These are phyloP conservation scores for Lactifluus rugatus DNA, from an alignment of 768 basidiomycete species.

Conservation along the genomic window DNA sequence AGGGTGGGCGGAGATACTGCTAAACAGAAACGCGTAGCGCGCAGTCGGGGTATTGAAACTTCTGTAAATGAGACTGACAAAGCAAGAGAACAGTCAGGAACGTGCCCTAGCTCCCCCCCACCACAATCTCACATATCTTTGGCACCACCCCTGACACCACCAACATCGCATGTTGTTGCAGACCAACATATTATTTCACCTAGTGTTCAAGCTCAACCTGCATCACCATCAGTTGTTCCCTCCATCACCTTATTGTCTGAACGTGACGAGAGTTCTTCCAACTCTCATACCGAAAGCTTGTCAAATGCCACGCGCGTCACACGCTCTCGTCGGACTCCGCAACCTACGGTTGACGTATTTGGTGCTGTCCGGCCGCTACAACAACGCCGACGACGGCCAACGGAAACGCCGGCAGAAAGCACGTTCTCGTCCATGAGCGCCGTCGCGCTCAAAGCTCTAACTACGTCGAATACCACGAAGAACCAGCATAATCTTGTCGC, in stretches of 20 bases:
- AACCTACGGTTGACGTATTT: slow-evolving; percentile 33
- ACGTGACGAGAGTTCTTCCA: not conserved
- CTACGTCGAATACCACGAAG: slow-evolving; percentile 56
- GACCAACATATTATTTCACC: not conserved
- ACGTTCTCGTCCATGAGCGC: slow-evolving; percentile 59
- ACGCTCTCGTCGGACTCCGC: slow-evolving; percentile 14
- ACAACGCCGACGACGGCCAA: slow-evolving; percentile 1
- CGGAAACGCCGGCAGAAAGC: slow-evolving; percentile 24
- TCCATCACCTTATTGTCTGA: not conserved
- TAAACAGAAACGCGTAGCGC: not conserved
- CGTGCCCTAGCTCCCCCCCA: not conserved
- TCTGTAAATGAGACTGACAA: not conserved
- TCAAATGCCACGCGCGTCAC: not conserved
- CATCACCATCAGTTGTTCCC: not conserved
- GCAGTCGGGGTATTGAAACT: not conserved
- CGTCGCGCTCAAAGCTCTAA: slow-evolving; percentile 58
- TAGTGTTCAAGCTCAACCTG: not conserved
- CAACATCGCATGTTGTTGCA: not conserved
- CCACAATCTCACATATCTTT: not conserved
- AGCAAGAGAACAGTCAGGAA: not conserved
- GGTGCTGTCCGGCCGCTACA: slow-evolving; percentile 16
- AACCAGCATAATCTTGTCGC: slow-evolving; percentile 57
- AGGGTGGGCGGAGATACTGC: not conserved
- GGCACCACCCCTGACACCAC: not conserved
- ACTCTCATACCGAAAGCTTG: not conserved